phyloP scores from a whole-genome alignment of 148 eudicot species.

The Diospyros kaki region DNA sequence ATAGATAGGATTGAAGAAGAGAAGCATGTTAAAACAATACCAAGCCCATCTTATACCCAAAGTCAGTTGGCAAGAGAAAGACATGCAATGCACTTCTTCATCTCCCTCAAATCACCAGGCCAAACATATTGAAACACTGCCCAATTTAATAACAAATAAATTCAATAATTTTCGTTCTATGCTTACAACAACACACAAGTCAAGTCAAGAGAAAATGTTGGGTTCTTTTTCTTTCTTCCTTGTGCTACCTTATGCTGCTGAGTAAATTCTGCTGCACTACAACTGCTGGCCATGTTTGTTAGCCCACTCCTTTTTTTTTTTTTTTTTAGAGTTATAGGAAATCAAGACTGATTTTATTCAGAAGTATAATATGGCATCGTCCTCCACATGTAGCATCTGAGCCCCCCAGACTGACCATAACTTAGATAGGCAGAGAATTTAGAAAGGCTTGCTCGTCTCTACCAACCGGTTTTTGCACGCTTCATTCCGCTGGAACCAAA shows the following conservation, averaged over 20 bases:
- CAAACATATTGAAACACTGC: too few relatives aligned
- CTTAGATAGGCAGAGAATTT: neutral
- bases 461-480: constrained; percentile 30
- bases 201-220: neutral
- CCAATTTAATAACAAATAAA: constrained; percentile 15
- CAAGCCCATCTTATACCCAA: too few relatives aligned
- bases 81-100: too few relatives aligned
- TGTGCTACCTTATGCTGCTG: neutral
- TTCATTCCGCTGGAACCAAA: constrained; percentile 27
- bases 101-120: too few relatives aligned
- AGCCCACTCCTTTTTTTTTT: neutral
- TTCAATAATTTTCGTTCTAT: constrained; percentile 12
- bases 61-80: too few relatives aligned
- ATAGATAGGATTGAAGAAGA: too few relatives aligned
- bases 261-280: neutral
- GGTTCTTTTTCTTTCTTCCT: too few relatives aligned
- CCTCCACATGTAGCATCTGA: neutral
- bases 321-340: neutral
- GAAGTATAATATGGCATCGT: neutral
- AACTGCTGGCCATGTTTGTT: neutral
- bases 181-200: constrained; percentile 7
- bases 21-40: too few relatives aligned
- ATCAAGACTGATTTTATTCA: neutral
- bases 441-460: neutral
- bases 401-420: neutral